Base-by-base conservation (phyloP, 106 monocot genomes). In the Platanthera guangdongensis region DNA sequence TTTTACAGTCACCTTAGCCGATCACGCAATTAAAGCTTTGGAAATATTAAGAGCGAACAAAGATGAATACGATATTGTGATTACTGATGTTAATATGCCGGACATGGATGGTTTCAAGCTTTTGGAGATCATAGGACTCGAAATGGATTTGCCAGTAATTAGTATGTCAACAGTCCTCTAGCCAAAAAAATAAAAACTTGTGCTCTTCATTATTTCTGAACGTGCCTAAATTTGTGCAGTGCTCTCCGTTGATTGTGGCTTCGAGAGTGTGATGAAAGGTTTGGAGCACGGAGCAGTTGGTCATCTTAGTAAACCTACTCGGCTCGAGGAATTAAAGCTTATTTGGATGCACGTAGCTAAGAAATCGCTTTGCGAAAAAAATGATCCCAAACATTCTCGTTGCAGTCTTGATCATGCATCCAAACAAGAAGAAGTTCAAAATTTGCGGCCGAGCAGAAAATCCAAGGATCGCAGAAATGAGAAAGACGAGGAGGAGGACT, bases 81-180 rank as follows among this genome's bases (percentile, higher is more conserved):
- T 81, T 7, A 81, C 53, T 78, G 85, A 85, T 85, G 81, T 78
- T 51, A 74, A 78, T 5, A 85, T 85, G 85, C 85, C 81, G 22
- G 80, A 77, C 13, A 84, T 84, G 80, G 84, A 84, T 74, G 84
- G 80, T 6, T 84, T 84, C 39, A 55, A 68, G 74, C 80, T 84
- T 68, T 50, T 76, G 15, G 77, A 84, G 50, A 76, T 68, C n/a
- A 39, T 84, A 51, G 73, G 73, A 18, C 18, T 80, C 4, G 84
- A 84, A 68, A 80, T 80, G 80, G 77, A 78, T 13, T 47, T 84
- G 50, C 84, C 84, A 52, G 77, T 84, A 16, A 77, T 84, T 4
- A 77, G 84, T 84, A 78, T 73, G 80, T 84, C 18, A 53, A 78
- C 19, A 54, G 4, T 55, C 16, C 25, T 73, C 9, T 19, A 54